Evolutionary conservation across 371 early-diverging fungal genomes (phyloP).

Genomic region (Quaeritorhiza haematococci): DNA sequence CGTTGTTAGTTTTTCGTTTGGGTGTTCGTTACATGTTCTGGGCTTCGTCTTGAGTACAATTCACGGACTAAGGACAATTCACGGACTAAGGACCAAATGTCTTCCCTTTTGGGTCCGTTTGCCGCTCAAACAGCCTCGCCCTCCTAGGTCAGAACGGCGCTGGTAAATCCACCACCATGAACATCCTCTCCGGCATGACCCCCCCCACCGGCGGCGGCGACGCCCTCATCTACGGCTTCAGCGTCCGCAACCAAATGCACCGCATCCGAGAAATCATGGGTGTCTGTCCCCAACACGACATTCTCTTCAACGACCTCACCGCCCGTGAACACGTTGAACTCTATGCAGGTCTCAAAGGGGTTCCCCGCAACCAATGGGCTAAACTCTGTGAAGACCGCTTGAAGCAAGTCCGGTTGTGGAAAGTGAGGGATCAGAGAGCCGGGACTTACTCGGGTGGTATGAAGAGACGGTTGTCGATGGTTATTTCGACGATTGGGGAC

Average conservation of each 20-base stretch:
- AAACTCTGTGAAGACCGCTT: slow-evolving; percentile 49
- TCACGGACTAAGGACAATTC: too few species aligned
- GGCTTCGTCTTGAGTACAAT: too few species aligned
- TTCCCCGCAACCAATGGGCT: slow-evolving; percentile 28
- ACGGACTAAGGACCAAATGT: too few species aligned
- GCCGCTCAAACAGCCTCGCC: slow-evolving; percentile 37
- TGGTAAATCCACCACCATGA: slow-evolving; percentile 62
- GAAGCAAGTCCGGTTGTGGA: slow-evolving; percentile 46
- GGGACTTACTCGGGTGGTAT: slow-evolving; percentile 54
- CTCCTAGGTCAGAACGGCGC: slow-evolving; percentile 72
- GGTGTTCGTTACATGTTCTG: too few species aligned
- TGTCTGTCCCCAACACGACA: slow-evolving; percentile 65
- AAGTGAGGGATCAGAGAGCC: slow-evolving; percentile 47
- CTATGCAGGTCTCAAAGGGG: slow-evolving; percentile 52
- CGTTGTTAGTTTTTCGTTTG: background rate
- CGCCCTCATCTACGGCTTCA: slow-evolving; percentile 48
- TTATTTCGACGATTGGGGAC: slow-evolving; percentile 70
- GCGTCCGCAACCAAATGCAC: slow-evolving; percentile 47
- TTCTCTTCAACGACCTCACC: slow-evolving; percentile 54
- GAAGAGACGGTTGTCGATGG: slow-evolving; percentile 71
- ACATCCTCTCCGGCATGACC: slow-evolving; percentile 62
- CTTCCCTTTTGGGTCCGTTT: too few species aligned
- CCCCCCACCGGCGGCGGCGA: slow-evolving; percentile 58
- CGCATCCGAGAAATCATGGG: slow-evolving; percentile 60
- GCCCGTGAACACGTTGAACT: slow-evolving; percentile 54